Evolutionary conservation across 805 yeast species (phyloP).

Genomic region (Candida boleticola): DNA sequence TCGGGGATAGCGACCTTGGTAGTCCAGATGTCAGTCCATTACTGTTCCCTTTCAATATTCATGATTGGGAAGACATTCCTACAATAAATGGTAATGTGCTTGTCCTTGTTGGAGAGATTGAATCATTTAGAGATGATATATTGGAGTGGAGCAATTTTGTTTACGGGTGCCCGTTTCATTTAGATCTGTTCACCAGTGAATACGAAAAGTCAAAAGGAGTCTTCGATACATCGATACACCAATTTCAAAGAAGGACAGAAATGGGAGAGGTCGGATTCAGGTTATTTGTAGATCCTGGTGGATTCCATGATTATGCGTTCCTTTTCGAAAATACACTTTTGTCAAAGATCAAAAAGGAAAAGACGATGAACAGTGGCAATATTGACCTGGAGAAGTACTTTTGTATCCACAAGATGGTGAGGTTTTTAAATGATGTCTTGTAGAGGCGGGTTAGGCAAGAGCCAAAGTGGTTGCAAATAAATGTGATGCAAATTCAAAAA

Average conservation of each 20-base stretch:
- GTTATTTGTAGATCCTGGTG: slow-evolving; percentile 30
- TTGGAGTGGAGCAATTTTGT: background rate
- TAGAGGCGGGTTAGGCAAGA: too few relatives aligned
- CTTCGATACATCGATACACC: background rate
- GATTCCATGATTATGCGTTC: slow-evolving; percentile 30
- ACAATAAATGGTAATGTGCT: background rate
- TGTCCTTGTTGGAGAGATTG: background rate
- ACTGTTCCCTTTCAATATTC: background rate
- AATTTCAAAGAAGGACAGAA: background rate
- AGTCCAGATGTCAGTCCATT: background rate
- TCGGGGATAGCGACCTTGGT: background rate
- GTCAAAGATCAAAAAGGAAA: background rate
- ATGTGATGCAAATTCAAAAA: too few relatives aligned
- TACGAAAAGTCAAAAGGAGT: background rate
- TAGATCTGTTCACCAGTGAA: slow-evolving; percentile 3
- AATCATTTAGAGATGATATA: background rate
- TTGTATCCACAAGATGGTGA: background rate
- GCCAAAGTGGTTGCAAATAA: too few relatives aligned
- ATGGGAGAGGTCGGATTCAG: background rate
- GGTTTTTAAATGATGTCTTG: background rate
- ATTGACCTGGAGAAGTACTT: slow-evolving; percentile 7
- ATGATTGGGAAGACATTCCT: background rate
- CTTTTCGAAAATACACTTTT: slow-evolving; percentile 23
- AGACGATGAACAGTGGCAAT: slow-evolving; percentile 6
- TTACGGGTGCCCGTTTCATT: background rate